These are phyloP conservation scores for Lichtheimia hyalospora DNA, from an alignment of 371 early-diverging fungal species.

Conservation along the genomic window DNA sequence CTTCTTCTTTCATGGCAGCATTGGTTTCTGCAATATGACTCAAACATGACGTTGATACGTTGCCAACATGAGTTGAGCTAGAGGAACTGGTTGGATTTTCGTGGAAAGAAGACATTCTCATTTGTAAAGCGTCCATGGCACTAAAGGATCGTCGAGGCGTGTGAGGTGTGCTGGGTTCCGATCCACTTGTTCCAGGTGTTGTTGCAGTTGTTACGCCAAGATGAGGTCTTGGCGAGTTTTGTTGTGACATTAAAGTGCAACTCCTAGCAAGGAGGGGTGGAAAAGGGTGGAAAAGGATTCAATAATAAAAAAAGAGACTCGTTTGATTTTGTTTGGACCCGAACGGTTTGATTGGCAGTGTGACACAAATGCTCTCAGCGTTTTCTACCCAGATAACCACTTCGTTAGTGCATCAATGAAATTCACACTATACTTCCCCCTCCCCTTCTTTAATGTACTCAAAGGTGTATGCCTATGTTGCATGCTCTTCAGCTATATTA, in stretches of 20 bases:
- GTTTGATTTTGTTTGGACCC: no score
- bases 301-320: no score
- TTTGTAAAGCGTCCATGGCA: conserved; percentile 2
- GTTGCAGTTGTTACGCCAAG: not conserved
- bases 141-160: conserved; percentile 6
- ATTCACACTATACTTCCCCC: no score
- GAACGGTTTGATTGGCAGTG: no score
- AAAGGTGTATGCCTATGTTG: no score
- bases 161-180: not conserved
- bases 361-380: no score
- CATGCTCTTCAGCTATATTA: no score
- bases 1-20: conserved; percentile 19
- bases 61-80: not conserved
- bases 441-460: no score
- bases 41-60: not conserved
- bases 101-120: conserved; percentile 6
- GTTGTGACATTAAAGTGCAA: not conserved
- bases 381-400: no score
- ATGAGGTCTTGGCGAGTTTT: not conserved
- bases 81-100: not conserved
- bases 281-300: no score
- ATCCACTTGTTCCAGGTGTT: not conserved
- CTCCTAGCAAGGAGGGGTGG: no score
- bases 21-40: conserved; percentile 11
- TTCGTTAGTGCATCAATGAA: no score